Conservation (phyloP, 192 early-diverging fungal species). For the Chytriomyces sp. region DNA sequence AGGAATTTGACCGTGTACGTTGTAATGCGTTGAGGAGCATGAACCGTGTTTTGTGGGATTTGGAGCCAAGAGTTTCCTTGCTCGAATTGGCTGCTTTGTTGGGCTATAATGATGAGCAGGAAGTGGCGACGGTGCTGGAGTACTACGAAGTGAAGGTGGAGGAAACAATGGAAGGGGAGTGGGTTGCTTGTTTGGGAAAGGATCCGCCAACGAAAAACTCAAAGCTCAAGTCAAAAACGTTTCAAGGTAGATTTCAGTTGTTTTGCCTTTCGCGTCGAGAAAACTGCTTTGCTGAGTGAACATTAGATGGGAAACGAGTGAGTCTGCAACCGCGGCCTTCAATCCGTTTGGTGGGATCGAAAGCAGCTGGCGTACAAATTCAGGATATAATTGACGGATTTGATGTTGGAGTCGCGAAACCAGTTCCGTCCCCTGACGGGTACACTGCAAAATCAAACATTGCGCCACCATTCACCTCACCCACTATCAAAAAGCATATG, state of each 20-base stretch:
- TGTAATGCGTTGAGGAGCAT: constrained; percentile 75
- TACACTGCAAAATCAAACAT: not conserved
- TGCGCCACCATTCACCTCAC: too few relatives aligned
- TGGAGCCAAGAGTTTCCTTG: constrained; percentile 48
- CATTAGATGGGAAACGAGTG: constrained; percentile 33
- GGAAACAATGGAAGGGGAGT: constrained; percentile 14
- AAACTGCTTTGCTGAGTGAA: not conserved
- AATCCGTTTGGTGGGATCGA: constrained; percentile 32
- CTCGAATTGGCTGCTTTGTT: constrained; percentile 60
- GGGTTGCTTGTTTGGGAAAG: constrained; percentile 47
- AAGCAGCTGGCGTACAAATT: constrained; percentile 11
- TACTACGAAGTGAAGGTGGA: constrained; percentile 44
- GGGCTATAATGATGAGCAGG: constrained; percentile 65
- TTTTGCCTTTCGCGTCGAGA: not conserved
- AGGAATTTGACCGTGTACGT: constrained; percentile 76
- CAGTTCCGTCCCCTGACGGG: not conserved
- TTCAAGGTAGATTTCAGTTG: constrained; percentile 8
- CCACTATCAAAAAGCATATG: too few relatives aligned
- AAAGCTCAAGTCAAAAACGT: constrained; percentile 17
- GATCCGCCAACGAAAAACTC: not conserved
- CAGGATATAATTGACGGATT: constrained; percentile 39
- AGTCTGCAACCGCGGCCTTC: constrained; percentile 36
- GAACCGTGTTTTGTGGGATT: constrained; percentile 56
- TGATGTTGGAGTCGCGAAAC: constrained; percentile 1
- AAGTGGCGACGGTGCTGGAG: constrained; percentile 45